Percentiles rank a stretch among this genome's conserved stretches.
These are phyloP conservation scores for Hemerocallis citrina DNA, from an alignment of 106 monocot species.

Conservation along the genomic window DNA sequence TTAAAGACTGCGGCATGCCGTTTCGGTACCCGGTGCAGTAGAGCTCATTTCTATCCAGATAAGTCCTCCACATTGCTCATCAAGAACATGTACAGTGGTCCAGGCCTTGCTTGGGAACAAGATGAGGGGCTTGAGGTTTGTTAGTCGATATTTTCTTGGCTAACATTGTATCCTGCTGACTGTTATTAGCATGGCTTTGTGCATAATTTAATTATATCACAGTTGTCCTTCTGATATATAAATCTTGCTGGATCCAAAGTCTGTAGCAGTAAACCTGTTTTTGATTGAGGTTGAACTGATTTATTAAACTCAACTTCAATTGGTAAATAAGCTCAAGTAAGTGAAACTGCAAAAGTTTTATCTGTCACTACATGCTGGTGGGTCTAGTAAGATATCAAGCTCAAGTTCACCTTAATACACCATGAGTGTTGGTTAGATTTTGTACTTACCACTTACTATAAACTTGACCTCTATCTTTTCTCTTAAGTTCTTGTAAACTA, in stretches of 20 bases:
- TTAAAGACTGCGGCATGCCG: conserved; percentile 93
- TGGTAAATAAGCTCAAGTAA: no score
- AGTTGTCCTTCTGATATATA: no score
- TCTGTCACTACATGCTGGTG: no score
- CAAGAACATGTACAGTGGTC: conserved; percentile 93
- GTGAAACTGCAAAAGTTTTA: no score
- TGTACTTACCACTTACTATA: background rate
- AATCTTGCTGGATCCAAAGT: no score
- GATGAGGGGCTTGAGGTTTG: conserved; percentile 99
- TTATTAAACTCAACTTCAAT: no score
- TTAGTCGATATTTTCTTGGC: conserved; percentile 49
- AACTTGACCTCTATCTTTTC: background rate
- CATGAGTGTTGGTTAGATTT: background rate
- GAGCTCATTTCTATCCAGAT: conserved; percentile 95
- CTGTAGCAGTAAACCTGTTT: no score
- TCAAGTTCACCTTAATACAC: background rate
- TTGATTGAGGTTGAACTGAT: no score
- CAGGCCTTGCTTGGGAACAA: conserved; percentile 92
- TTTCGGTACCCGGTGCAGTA: conserved; percentile 78
- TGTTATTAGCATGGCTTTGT: background rate
- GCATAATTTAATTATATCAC: conserved; percentile 1
- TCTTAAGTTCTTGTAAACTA: background rate
- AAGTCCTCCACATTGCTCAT: conserved; percentile 92
- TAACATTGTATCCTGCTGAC: conserved; percentile 64
- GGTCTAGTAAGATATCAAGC: no score